Conservation (phyloP, 176 grass and related monocot genomes). For the Oryza officinalis region DNA sequence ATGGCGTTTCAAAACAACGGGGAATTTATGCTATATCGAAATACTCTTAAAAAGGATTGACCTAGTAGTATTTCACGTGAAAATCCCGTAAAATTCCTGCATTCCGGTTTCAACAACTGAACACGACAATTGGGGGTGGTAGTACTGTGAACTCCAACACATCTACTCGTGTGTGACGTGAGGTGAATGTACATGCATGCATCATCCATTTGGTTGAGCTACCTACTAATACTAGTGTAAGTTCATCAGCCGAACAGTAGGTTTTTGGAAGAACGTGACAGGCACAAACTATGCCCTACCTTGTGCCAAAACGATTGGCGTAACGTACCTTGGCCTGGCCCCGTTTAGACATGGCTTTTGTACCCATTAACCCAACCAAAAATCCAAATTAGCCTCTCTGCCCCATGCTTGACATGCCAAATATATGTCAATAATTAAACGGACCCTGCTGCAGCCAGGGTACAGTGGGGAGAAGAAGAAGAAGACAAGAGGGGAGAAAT, state of each 20-base stretch:
- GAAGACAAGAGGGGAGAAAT: not conserved
- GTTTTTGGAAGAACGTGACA: not conserved
- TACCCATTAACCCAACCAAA: not conserved
- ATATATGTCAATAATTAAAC: not conserved
- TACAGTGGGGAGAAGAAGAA: not conserved
- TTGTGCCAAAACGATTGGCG: constrained; percentile 8
- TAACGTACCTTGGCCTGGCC: not conserved
- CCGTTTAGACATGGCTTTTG: not conserved
- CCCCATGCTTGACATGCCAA: not conserved
- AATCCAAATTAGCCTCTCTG: constrained; percentile 27
- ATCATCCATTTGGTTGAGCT: not conserved
- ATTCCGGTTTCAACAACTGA: too few species aligned
- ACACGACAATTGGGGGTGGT: too few species aligned
- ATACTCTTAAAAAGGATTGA: not conserved
- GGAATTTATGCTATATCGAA: not conserved
- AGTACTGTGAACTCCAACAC: not conserved
- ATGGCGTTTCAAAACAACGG: not conserved
- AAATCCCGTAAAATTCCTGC: not conserved
- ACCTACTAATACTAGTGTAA: too few species aligned
- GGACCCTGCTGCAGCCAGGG: not conserved
- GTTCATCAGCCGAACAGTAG: not conserved
- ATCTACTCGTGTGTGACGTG: not conserved
- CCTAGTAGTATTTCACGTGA: not conserved
- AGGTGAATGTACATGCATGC: not conserved
- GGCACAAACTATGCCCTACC: not conserved